Evolutionary conservation across 352 stramenopile species (phyloP).

Genomic region (Phytophthora hibernalis): DNA sequence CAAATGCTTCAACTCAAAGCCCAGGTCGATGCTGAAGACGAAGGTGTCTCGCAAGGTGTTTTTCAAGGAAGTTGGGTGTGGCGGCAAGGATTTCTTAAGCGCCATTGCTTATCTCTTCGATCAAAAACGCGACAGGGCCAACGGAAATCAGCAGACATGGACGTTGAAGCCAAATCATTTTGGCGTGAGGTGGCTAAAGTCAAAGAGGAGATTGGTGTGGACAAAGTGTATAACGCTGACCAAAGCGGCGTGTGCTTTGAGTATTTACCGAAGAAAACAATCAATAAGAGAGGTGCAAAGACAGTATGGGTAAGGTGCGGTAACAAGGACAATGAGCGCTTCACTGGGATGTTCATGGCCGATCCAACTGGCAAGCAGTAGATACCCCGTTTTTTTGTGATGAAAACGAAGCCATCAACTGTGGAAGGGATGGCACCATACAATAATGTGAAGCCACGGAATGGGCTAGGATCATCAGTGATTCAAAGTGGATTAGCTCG

Average conservation of each 20-base stretch:
- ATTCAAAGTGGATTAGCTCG: too few species aligned
- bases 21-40: too few species aligned
- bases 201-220: conserved; percentile 9
- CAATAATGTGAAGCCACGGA: too few species aligned
- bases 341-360: conserved; percentile 11
- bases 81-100: too few species aligned
- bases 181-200: not conserved
- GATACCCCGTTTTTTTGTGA: not conserved
- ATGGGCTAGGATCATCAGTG: too few species aligned
- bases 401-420: conserved; percentile 14
- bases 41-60: too few species aligned
- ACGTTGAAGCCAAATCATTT: conserved; percentile 5
- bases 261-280: conserved; percentile 5
- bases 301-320: conserved; percentile 9
- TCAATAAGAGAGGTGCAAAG: not conserved
- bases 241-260: conserved; percentile 12
- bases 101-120: too few species aligned
- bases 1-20: too few species aligned
- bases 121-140: not conserved
- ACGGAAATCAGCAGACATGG: not conserved
- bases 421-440: too few species aligned
- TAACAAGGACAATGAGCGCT: conserved; percentile 2
- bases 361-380: conserved; percentile 5
- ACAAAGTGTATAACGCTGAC: conserved; percentile 16
- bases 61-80: too few species aligned